Conservation (phyloP, 2,329 filamentous ascomycete species). For the Aspergillus japonicus region DNA sequence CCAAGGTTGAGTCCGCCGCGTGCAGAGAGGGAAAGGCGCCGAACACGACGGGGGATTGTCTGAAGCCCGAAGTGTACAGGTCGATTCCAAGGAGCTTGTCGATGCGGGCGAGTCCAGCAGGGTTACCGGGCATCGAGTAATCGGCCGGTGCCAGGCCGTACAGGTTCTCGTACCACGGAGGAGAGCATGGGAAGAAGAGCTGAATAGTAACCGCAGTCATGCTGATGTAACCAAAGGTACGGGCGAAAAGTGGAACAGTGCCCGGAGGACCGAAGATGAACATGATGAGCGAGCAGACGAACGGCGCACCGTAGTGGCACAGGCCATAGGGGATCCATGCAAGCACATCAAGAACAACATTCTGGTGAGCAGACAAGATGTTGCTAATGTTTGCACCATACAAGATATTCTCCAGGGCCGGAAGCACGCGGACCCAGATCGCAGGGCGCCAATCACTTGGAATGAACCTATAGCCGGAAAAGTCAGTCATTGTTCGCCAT, state of each 20-base stretch:
- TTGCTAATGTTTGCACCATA: conserved; percentile 96
- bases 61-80: conserved; percentile 90
- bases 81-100: conserved; percentile 89
- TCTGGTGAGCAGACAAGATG: conserved; percentile 86
- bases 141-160: conserved; percentile 88
- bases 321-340: conserved; percentile 94
- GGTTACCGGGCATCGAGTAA: conserved; percentile 86
- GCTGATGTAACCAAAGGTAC: conserved; percentile 90
- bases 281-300: conserved; percentile 73
- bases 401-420: conserved; percentile 91
- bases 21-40: conserved; percentile 94
- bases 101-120: conserved; percentile 83
- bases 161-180: conserved; percentile 94
- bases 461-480: conserved; percentile 67
- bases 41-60: conserved; percentile 85
- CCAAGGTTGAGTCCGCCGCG: conserved; percentile 81
- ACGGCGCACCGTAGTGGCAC: conserved; percentile 83
- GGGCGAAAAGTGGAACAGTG: conserved; percentile 78
- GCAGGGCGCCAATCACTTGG: conserved; percentile 83
- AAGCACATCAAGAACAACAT: conserved; percentile 77
- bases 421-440: conserved; percentile 93
- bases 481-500: conserved; percentile 18
- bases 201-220: conserved; percentile 84
- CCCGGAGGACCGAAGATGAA: conserved; percentile 88
- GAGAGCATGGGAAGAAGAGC: conserved; percentile 86